Percentiles rank a stretch among this genome's conserved stretches.
phyloP scores from a whole-genome alignment of 306 rosid genomes.

The Vigna hirtella region DNA sequence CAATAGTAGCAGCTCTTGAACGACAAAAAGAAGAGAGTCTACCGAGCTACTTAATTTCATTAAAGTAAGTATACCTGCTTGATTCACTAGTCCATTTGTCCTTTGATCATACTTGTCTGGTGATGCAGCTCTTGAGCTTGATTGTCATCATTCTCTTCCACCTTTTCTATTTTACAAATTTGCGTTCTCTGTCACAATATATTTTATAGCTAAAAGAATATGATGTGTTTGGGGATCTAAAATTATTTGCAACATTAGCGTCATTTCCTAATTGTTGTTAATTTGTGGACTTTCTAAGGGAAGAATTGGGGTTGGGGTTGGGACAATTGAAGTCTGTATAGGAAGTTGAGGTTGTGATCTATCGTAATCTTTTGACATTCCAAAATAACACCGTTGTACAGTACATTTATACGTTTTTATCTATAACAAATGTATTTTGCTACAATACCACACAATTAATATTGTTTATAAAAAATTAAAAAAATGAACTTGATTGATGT shows the following conservation, averaged over 20 bases:
- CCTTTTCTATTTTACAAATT: slow-evolving; percentile 46
- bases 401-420: too few species aligned
- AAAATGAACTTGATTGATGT: too few species aligned
- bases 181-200: slow-evolving; percentile 40
- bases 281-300: slow-evolving; percentile 56
- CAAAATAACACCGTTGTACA: neutral
- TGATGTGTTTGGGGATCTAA: slow-evolving; percentile 35
- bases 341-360: slow-evolving; percentile 52
- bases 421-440: too few species aligned
- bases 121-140: slow-evolving; percentile 52
- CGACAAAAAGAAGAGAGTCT: slow-evolving; percentile 63
- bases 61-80: slow-evolving; percentile 45
- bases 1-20: slow-evolving; percentile 50
- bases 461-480: too few species aligned
- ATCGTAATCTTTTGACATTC: slow-evolving; percentile 56
- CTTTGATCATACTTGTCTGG: slow-evolving; percentile 55
- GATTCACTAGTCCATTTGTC: slow-evolving; percentile 60
- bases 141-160: slow-evolving; percentile 45
- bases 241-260: slow-evolving; percentile 27
- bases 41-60: slow-evolving; percentile 57
- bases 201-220: slow-evolving; percentile 41
- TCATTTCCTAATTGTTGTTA: slow-evolving; percentile 42
- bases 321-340: slow-evolving; percentile 42
- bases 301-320: slow-evolving; percentile 53
- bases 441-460: too few species aligned